Base-by-base conservation (phyloP, 2,329 filamentous ascomycete species). In the Botryosphaeria agaves region DNA sequence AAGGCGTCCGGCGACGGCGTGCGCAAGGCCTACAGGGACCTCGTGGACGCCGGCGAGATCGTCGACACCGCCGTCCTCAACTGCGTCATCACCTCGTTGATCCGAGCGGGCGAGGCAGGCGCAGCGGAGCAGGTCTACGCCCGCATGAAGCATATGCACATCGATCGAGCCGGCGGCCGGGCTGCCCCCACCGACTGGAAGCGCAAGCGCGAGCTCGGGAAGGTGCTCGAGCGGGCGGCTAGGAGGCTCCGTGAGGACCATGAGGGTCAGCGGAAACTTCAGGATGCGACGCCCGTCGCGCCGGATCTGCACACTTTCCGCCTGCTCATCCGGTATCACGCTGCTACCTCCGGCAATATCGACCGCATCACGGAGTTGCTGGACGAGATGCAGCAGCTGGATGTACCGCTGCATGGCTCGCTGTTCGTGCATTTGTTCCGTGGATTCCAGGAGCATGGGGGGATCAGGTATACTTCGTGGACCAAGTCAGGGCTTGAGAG, bases 51-150 rank as follows among this genome's bases (percentile, higher is more conserved):
- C 0, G 83, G 84, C 19, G 82, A 95, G 49, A 74, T 94, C 37
- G 74, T 98, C 32, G 87, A 95, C 49, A 85, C 81, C 0, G 64
- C 78, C 3, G 77, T 84, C 9, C 64, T 95, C 50, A 95, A 95
- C 47, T 81, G 78, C 41, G 73, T 94, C 43, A 80, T 95, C 37
- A 65, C 73, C 0, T 75, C 83, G 2, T 65, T 95, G 14, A 62
- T 94, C 26, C 66, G 72, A 33, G 74, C 76, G 9, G 76, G 77
- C 24, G 85, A 98, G 46, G 69, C 76, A 23, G 57, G 64, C 5
- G 75, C 81, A 0, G 89, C 85, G 3, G 74, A 87, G 41, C 66
- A 77, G 35, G 71, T 93, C 7, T 94, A 94, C 44, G 60, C 72
- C 34, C 73, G 75, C 36, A 95, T 98, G 85, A 85, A 84, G 50